Percentiles rank a stretch among this genome's conserved stretches.
Conservation (phyloP, 257 asterid species). For the Nicotiana undulata region DNA sequence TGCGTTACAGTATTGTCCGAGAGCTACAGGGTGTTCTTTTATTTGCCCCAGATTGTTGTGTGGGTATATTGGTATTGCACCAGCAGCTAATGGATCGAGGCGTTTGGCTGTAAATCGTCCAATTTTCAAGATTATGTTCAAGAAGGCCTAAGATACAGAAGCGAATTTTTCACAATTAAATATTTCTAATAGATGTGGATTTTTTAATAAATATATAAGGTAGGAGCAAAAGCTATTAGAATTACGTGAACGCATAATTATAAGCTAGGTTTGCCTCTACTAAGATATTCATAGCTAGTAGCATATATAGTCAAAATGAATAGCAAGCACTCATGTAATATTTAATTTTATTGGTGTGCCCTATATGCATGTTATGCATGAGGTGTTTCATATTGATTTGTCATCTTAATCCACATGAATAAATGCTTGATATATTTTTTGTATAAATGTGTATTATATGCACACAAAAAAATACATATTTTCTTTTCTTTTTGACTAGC, state of each 20-base stretch:
- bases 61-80: constrained; percentile 6
- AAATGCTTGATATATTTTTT: neutral
- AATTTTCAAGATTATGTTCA: neutral
- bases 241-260: too few relatives aligned
- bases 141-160: neutral
- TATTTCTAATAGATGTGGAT: too few relatives aligned
- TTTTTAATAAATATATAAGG: too few relatives aligned
- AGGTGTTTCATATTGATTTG: neutral
- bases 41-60: constrained; percentile 10
- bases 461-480: too few relatives aligned
- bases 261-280: too few relatives aligned
- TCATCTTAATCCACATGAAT: neutral
- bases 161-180: too few relatives aligned
- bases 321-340: neutral
- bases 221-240: too few relatives aligned
- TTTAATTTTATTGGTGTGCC: neutral
- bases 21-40: neutral
- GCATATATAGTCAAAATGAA: neutral
- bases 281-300: too few relatives aligned
- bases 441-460: too few relatives aligned
- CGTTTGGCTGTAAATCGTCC: neutral
- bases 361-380: neutral
- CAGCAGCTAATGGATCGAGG: neutral
- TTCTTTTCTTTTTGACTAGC: too few relatives aligned
- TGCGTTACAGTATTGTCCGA: constrained; percentile 1